A percentile compares a stretch with the other conserved stretches of the same genome.
These are phyloP conservation scores for Neostapfia colusana DNA, from an alignment of 176 grass and related monocot species.

Conservation along the genomic window DNA sequence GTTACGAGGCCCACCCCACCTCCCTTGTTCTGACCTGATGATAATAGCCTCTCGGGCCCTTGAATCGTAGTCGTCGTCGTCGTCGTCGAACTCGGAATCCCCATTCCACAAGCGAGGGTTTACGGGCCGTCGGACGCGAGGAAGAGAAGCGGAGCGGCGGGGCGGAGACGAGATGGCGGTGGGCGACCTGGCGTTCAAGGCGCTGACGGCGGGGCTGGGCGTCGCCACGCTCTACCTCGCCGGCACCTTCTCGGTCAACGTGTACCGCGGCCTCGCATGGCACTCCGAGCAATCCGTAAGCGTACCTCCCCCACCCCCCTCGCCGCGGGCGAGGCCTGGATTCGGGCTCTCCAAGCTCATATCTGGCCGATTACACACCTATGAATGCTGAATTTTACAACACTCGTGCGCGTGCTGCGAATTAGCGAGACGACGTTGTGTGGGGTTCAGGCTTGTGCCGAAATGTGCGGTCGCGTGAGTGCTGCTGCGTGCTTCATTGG, in stretches of 20 bases:
- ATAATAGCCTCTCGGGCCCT: neutral
- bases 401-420: neutral
- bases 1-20: neutral
- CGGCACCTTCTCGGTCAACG: constrained; percentile 83
- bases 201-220: constrained; percentile 63
- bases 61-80: neutral
- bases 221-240: constrained; percentile 76
- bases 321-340: neutral
- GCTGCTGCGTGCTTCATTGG: neutral
- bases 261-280: constrained; percentile 88
- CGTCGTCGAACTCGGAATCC: neutral
- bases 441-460: neutral
- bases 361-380: neutral
- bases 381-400: neutral
- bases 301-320: neutral
- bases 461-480: neutral
- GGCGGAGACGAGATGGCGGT: constrained; percentile 35
- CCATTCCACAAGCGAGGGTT: constrained; percentile 42
- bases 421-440: neutral
- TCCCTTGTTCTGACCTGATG: neutral
- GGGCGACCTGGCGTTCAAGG: constrained; percentile 77
- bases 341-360: neutral
- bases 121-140: neutral
- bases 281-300: constrained; percentile 83
- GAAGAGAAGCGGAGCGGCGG: neutral